Conservation (phyloP, 179 eudicot genomes). For the Carnegiea gigantea region DNA sequence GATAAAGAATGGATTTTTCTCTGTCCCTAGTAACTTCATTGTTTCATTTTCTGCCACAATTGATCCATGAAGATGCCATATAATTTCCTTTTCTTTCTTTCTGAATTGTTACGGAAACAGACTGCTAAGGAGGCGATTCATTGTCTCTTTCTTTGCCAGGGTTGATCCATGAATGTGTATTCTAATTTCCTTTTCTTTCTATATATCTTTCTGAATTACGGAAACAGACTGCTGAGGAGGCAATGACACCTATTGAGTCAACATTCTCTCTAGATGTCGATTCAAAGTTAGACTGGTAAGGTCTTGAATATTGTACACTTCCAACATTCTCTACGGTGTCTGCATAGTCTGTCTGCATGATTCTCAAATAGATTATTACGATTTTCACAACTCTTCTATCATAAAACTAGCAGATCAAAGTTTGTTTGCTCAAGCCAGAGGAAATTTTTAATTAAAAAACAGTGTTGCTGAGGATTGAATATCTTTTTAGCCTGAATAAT, state of each 20-base stretch:
- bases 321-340: background rate
- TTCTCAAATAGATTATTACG: background rate
- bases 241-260: conserved; percentile 97
- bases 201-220: background rate
- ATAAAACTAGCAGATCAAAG: background rate
- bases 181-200: conserved; percentile 4
- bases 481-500: background rate
- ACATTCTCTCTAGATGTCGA: conserved; percentile 85
- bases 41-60: background rate
- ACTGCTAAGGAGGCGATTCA: conserved; percentile 37
- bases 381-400: background rate
- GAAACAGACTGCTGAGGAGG: conserved; percentile 86
- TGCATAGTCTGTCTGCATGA: background rate
- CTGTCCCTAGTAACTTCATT: background rate
- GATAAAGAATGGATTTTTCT: background rate
- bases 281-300: conserved; percentile 82
- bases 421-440: background rate
- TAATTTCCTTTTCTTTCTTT: background rate
- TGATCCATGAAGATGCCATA: background rate
- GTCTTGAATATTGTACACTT: background rate
- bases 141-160: no score
- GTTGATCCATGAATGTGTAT: no score
- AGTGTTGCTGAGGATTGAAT: background rate
- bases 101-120: conserved; percentile 34
- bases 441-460: background rate